Percentiles rank a stretch among this genome's conserved stretches.
These are phyloP conservation scores for Santalum album DNA, from an alignment of 164 flowering plant species.

Conservation along the genomic window DNA sequence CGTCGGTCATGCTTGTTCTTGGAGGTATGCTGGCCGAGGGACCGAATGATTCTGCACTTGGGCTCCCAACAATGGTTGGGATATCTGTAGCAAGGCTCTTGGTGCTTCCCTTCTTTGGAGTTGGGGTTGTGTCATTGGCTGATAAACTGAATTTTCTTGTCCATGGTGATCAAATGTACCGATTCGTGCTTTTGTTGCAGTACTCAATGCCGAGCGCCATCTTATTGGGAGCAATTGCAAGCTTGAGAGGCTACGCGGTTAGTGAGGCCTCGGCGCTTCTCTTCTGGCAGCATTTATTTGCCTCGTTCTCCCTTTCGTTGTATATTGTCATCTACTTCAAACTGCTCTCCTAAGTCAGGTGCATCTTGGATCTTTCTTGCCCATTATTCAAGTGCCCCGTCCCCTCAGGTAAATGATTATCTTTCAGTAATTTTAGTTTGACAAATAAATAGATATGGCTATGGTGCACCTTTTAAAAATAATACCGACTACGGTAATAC, in stretches of 20 bases:
- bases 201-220: constrained; percentile 6
- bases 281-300: constrained; percentile 4
- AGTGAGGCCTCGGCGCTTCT: not conserved
- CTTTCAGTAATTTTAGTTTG: too few species aligned
- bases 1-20: constrained; percentile 43
- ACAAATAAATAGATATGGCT: too few species aligned
- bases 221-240: constrained; percentile 1
- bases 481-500: too few species aligned
- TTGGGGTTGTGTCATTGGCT: not conserved
- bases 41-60: constrained; percentile 33
- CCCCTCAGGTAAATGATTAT: too few species aligned
- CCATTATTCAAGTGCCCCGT: too few species aligned
- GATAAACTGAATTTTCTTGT: constrained; percentile 1
- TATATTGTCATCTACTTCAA: constrained; percentile 3
- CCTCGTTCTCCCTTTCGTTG: constrained; percentile 1
- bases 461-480: too few species aligned
- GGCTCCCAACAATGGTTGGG: constrained; percentile 33
- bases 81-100: constrained; percentile 24
- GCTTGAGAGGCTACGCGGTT: constrained; percentile 1
- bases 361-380: not conserved
- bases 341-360: not conserved
- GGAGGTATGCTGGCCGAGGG: constrained; percentile 50
- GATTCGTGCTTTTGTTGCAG: constrained; percentile 2
- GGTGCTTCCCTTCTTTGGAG: constrained; percentile 3
- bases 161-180: constrained; percentile 1